Base-by-base conservation (phyloP, 805 yeast genomes). In the Grigorovia yakushimaensis region DNA sequence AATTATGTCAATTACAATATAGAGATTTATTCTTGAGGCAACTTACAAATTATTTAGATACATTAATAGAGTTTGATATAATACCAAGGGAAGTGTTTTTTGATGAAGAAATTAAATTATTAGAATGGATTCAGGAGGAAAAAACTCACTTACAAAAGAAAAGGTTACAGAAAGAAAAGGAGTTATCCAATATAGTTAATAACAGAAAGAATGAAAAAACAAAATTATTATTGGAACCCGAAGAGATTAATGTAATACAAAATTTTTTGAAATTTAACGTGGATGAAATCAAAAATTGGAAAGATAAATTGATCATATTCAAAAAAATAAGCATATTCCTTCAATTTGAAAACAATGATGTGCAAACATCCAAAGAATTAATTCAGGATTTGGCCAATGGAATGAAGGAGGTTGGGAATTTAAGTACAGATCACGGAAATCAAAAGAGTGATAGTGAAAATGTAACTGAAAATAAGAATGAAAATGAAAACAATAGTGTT, bases 231-330 rank as follows among this genome's bases (percentile, higher is more conserved):
- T 15, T 59, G n/a, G 58, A 56, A 27, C 61, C 61, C 5, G 67
- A 63, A 42, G 61, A 58, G 36, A 49, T 61, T 38, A 54, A 50
- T 33, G 53, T 54, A 7, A 59, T 63, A 5, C 59, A 59, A 41
- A 49, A 51, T 22, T 58, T 63, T 42, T 43, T 59, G 18, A 56
- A 57, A 36, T 59, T 55, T 42, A 59, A 56, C 44, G 44, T 51
- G 2, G 42, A 54, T 15, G 66, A 61, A 46, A 30, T 61, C 18
- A 42, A 41, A 7, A 44, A 47, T 7, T 38, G 58, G 15, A 49
- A 49, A 20, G 42, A 45, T 1, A 41, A 42, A 13, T 18, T 58
- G 20, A 47, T 43, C 7, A 47, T 51, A 5, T 21, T 61, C 41
- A 53, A 49, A 40, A 61, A 58, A 47, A 50, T 62, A 8, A 42